A percentile compares a stretch with the other conserved stretches of the same genome.
phyloP scores from a whole-genome alignment of 331 rosid species.

The Acacia concinna region DNA sequence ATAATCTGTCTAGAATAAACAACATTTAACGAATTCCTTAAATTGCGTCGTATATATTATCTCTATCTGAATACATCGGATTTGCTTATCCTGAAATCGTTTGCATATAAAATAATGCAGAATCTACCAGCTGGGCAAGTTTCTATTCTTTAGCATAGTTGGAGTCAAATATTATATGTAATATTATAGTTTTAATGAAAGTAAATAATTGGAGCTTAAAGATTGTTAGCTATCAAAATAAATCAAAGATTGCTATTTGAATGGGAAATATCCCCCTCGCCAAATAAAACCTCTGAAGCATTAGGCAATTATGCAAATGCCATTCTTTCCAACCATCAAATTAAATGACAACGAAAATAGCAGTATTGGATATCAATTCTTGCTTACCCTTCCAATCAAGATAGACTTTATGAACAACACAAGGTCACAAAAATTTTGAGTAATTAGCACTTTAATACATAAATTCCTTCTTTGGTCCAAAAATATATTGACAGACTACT shows the following conservation, averaged over 20 bases:
- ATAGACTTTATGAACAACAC: not conserved
- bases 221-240: not conserved
- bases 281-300: not conserved
- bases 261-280: not conserved
- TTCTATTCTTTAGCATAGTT: not conserved
- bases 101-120: not conserved
- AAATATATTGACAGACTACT: not conserved
- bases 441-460: not conserved
- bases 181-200: no score
- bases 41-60: no score
- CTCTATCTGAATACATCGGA: not conserved
- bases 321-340: not conserved
- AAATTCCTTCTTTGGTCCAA: not conserved
- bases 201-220: no score
- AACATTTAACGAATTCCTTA: no score
- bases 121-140: no score
- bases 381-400: not conserved
- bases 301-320: not conserved
- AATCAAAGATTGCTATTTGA: not conserved
- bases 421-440: not conserved
- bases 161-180: not conserved
- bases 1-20: no score
- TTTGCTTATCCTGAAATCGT: not conserved
- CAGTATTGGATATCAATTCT: not conserved
- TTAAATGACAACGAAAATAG: not conserved